Conservation (phyloP, 345 rosid genomes). For the thale cress (Arabidopsis thaliana) region TAIR10.1 NC_003071.7:13189001-13189500, state of each 20-base stretch:
- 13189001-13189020: slow-evolving; percentile 37
- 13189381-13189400: slow-evolving; percentile 3
- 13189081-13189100: slow-evolving; percentile 55
- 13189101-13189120: slow-evolving; percentile 63
- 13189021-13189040: slow-evolving; percentile 39
- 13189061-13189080: slow-evolving; percentile 49
- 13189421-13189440: slow-evolving; percentile 39
- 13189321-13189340: slow-evolving; percentile 41
- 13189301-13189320: slow-evolving; percentile 52
- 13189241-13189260: slow-evolving; percentile 60
- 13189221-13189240: slow-evolving; percentile 61
- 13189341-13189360: slow-evolving; percentile 31
- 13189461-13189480: slow-evolving; percentile 91
- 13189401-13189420: slow-evolving; percentile 14
- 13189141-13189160: slow-evolving; percentile 90
- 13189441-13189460: slow-evolving; percentile 44
- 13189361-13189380: slow-evolving; percentile 22
- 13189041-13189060: slow-evolving; percentile 40
- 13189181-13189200: slow-evolving; percentile 56
- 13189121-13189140: slow-evolving; percentile 96
- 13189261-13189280: slow-evolving; percentile 63
- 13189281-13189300: slow-evolving; percentile 63
- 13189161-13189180: slow-evolving; percentile 65
- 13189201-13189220: slow-evolving; percentile 43
- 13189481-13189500: slow-evolving; percentile 44